Evolutionary conservation across 176 grass and related monocot species (phyloP).

Genomic region (Oryza meyeriana): DNA sequence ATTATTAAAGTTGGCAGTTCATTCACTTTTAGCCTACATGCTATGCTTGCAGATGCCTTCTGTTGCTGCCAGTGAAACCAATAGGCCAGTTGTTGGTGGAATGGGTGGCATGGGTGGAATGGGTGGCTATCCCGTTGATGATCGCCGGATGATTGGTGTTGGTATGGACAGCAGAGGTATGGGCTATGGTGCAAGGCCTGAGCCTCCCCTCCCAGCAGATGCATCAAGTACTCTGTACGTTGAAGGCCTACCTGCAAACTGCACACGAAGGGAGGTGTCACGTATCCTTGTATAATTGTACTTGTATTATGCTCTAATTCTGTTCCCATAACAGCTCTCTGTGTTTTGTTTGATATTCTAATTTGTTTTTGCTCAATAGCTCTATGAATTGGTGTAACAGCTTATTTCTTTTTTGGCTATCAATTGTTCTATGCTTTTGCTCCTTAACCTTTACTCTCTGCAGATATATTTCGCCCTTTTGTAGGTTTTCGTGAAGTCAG

Average conservation of each 20-base stretch:
- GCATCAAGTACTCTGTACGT: conserved; percentile 84
- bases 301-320: neutral
- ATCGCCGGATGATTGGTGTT: conserved; percentile 58
- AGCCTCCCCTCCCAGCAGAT: conserved; percentile 82
- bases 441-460: conserved; percentile 45
- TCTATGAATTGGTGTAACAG: neutral
- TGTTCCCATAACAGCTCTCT: neutral
- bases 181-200: conserved; percentile 67
- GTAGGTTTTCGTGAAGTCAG: conserved; percentile 98
- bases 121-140: conserved; percentile 65
- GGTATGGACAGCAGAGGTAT: conserved; percentile 68
- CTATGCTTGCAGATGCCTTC: conserved; percentile 52
- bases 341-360: neutral
- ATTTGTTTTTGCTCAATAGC: neutral
- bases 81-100: conserved; percentile 61
- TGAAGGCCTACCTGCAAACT: conserved; percentile 93
- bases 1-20: neutral
- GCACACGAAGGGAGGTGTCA: conserved; percentile 94
- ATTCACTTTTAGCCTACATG: neutral
- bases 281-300: conserved; percentile 70
- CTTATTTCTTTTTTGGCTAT: neutral
- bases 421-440: neutral
- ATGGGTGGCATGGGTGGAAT: conserved; percentile 64
- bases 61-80: conserved; percentile 50
- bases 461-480: conserved; percentile 99